Base-by-base conservation (phyloP, 2,329 filamentous ascomycete genomes). In the Sphaerostilbella broomeana region DNA sequence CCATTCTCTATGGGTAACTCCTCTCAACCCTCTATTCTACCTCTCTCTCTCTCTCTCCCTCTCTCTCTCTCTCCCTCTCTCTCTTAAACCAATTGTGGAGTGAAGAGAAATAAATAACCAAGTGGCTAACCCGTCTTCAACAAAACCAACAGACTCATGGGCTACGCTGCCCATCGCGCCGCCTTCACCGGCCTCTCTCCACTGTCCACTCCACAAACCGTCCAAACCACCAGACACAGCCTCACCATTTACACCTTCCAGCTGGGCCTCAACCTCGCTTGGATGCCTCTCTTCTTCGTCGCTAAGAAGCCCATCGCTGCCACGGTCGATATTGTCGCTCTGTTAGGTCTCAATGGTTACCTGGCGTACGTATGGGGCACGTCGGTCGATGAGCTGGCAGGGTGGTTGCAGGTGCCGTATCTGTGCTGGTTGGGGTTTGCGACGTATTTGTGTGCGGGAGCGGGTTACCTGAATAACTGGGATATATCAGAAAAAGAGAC, bases 201-300 rank as follows among this genome's bases (percentile, higher is more conserved):
- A n/a, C 56, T 70, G 26, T 60, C 72, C 25, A 67, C 70, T 24
- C 65, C 73, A 20, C 60, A 64, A 26, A 75, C 73, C n/a, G 70
- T 77, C 33, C 61, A 67, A 24, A 64, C 77, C 38, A 78, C 83
- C 37, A 75, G 76, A 57, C 72, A 79, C 49, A 83, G 81, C 49
- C 81, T 86, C 42, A 86, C 83, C 0, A 72, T 95, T 20, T 95
- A 95, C 68, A 85, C 84, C 2, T 70, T 88, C 44, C 89, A 95
- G 64, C 79, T 95, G 6, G 84, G 74, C 9, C 70, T 95, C 36
- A 95, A 95, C 60, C 69, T 94, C 20, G 62, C 82, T 38, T 97
- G 86, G 86, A 95, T 88, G 76, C 90, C 90, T 10, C 73, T 95
- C 9, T 95, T 95, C 73, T 95, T 95, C 58, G 73, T 76, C n/a